A percentile compares a stretch with the other conserved stretches of the same genome.
These are phyloP conservation scores for Ceriops decandra DNA, from an alignment of 345 rosid genomes.

Conservation along the genomic window DNA sequence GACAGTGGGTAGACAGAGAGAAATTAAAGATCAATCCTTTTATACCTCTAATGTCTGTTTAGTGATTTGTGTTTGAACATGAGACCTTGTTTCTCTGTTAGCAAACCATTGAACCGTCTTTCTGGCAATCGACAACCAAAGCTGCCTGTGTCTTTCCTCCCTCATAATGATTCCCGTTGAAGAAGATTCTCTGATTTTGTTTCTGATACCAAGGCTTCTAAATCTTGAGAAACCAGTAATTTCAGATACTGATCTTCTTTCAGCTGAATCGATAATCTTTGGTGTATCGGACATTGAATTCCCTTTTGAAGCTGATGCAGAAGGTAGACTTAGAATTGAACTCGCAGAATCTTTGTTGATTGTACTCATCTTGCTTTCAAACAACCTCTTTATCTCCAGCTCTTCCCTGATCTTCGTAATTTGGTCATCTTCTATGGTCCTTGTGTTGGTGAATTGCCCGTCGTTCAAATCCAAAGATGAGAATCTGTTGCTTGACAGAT, in stretches of 20 bases:
- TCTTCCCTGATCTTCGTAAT: slow-evolving; percentile 50
- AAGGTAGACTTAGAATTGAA: slow-evolving; percentile 15
- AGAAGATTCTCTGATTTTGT: slow-evolving; percentile 22
- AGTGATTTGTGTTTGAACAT: slow-evolving; percentile 20
- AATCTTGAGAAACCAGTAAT: slow-evolving; percentile 63
- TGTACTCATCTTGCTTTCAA: slow-evolving; percentile 41
- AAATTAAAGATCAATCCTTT: background rate
- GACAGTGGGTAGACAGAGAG: background rate
- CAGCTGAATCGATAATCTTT: slow-evolving; percentile 29
- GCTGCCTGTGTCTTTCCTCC: slow-evolving; percentile 44
- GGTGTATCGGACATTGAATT: slow-evolving; percentile 18
- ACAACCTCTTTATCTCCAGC: slow-evolving; percentile 57
- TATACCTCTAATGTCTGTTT: slow-evolving; percentile 36
- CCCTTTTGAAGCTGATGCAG: slow-evolving; percentile 19
- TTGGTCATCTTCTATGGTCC: slow-evolving; percentile 22
- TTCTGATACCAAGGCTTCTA: slow-evolving; percentile 24
- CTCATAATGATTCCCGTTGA: slow-evolving; percentile 20
- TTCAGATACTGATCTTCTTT: slow-evolving; percentile 71
- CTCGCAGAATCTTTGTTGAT: slow-evolving; percentile 22
- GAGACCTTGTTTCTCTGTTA: slow-evolving; percentile 48
- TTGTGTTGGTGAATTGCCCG: background rate
- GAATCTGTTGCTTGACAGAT: slow-evolving; percentile 53
- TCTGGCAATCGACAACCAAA: slow-evolving; percentile 77
- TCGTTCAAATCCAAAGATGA: slow-evolving; percentile 13
- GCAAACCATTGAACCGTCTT: slow-evolving; percentile 78